A percentile compares a stretch with the other conserved stretches of the same genome.
phyloP scores from a whole-genome alignment of 139 green algal genomes.

The Nannochloris sp. region DNA sequence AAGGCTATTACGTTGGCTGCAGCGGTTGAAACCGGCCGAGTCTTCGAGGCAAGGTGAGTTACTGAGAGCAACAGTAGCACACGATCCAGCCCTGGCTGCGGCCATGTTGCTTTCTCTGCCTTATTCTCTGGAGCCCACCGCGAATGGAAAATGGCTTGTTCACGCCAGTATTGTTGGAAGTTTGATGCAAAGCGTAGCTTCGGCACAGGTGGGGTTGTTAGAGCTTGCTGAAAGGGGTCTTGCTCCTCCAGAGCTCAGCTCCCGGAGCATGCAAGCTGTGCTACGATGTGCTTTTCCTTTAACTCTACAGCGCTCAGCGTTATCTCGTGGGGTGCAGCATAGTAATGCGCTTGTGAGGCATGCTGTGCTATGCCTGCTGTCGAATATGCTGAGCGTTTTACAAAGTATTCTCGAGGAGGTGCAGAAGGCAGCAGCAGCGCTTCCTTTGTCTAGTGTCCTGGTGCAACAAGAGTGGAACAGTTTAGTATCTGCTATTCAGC shows the following conservation, averaged over 20 bases:
- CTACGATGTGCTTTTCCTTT: conserved; percentile 28
- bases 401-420: conserved; percentile 15
- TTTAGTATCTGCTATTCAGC: not conserved
- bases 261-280: conserved; percentile 1
- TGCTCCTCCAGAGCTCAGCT: conserved; percentile 3
- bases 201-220: not conserved
- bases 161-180: conserved; percentile 9
- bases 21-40: conserved; percentile 11
- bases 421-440: conserved; percentile 8
- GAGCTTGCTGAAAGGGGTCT: not conserved
- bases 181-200: conserved; percentile 14
- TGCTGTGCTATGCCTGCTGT: conserved; percentile 32
- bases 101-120: conserved; percentile 44
- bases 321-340: conserved; percentile 66
- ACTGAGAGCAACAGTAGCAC: conserved; percentile 21
- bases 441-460: not conserved
- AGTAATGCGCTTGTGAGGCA: conserved; percentile 28
- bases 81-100: conserved; percentile 33
- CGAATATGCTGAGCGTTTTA: conserved; percentile 11
- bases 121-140: conserved; percentile 43
- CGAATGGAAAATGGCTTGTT: conserved; percentile 29
- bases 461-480: not conserved
- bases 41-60: conserved; percentile 21
- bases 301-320: conserved; percentile 32
- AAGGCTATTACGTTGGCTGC: conserved; percentile 21